Percentiles rank a stretch among this genome's conserved stretches.
These are phyloP conservation scores for Citeromyces matritensis DNA, from an alignment of 805 yeast genomes.

Conservation along the genomic window DNA sequence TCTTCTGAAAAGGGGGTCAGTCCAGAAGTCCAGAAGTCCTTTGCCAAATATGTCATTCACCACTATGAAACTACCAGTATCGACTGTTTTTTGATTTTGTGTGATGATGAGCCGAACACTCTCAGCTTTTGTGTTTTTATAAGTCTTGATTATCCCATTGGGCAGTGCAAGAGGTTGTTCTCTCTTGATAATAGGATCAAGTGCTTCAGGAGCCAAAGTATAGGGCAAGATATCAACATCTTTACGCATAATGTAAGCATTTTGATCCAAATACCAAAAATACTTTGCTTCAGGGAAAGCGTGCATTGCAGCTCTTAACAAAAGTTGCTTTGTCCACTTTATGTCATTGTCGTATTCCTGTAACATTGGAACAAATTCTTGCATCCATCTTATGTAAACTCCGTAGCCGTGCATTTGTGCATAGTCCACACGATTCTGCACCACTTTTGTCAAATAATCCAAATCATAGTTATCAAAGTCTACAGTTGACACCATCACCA, in stretches of 20 bases:
- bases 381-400: conserved; percentile 68
- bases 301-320: conserved; percentile 78
- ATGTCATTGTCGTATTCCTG: conserved; percentile 28
- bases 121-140: conserved; percentile 37
- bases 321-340: conserved; percentile 49
- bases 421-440: conserved; percentile 80
- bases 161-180: conserved; percentile 67
- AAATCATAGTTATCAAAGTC: conserved; percentile 57
- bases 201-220: conserved; percentile 40
- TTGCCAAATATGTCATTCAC: conserved; percentile 50
- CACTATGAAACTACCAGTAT: conserved; percentile 58
- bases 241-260: conserved; percentile 62
- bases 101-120: conserved; percentile 49
- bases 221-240: conserved; percentile 44
- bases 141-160: conserved; percentile 53
- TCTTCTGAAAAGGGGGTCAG: conserved; percentile 53
- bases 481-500: conserved; percentile 64
- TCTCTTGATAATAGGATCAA: conserved; percentile 48
- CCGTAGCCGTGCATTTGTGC: conserved; percentile 76
- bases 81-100: conserved; percentile 50
- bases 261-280: conserved; percentile 78
- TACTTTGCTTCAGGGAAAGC: conserved; percentile 87
- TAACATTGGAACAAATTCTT: conserved; percentile 61
- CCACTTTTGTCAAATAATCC: conserved; percentile 47
- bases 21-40: conserved; percentile 67